phyloP scores from a whole-genome alignment of 164 flowering plant genomes.

The Kingdonia uniflora region DNA sequence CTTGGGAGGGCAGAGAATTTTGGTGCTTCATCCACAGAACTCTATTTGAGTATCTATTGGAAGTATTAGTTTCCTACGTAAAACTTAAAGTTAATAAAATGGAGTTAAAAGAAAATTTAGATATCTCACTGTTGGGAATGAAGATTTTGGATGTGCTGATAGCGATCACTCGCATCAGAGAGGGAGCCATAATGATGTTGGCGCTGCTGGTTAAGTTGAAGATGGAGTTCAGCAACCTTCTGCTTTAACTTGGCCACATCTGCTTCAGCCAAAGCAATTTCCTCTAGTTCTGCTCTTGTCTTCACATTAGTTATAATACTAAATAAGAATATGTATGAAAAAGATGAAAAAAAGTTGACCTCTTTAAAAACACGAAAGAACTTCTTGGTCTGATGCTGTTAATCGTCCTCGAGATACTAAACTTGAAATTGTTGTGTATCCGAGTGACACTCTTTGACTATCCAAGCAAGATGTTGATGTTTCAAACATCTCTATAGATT shows the following conservation, averaged over 20 bases:
- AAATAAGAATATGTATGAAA: slow-evolving; percentile 7
- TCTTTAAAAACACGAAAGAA: too few species aligned
- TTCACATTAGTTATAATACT: slow-evolving; percentile 22
- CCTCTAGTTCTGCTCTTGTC: slow-evolving; percentile 99
- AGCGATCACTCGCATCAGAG: slow-evolving; percentile 65
- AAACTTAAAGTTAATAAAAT: too few species aligned
- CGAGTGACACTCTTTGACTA: too few species aligned
- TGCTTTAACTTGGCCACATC: slow-evolving; percentile 98
- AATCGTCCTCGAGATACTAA: too few species aligned
- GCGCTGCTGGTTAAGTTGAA: slow-evolving; percentile 92
- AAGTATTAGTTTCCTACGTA: too few species aligned
- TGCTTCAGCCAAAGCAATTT: slow-evolving; percentile 97
- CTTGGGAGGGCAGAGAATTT: too few species aligned
- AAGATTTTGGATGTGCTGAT: slow-evolving; percentile 51
- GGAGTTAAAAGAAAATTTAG: slow-evolving; percentile 7
- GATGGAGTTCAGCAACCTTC: slow-evolving; percentile 95
- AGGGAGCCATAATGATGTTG: slow-evolving; percentile 85
- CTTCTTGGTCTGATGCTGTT: too few species aligned
- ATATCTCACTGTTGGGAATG: slow-evolving; percentile 61
- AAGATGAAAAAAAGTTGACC: neutral
- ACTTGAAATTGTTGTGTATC: too few species aligned
- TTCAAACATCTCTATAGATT: too few species aligned
- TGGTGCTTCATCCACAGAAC: too few species aligned
- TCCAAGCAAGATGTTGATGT: too few species aligned
- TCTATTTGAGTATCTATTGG: too few species aligned